phyloP scores from a whole-genome alignment of 2,329 filamentous ascomycete genomes.

The Clarireedia sp. region DNA sequence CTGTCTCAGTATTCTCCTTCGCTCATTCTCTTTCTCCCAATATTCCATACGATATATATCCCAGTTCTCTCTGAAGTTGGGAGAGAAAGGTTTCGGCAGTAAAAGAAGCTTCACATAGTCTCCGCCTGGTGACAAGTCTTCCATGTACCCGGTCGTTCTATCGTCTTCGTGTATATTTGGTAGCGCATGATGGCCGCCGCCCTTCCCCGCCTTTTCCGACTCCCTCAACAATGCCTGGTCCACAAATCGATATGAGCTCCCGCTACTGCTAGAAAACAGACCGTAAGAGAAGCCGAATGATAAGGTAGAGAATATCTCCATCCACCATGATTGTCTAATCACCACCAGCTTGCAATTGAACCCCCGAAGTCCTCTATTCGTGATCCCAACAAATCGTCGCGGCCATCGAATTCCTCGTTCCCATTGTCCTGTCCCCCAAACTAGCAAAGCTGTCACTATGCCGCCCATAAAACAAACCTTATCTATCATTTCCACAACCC shows the following conservation, averaged over 20 bases:
- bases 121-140: constrained; percentile 82
- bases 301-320: constrained; percentile 64
- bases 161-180: constrained; percentile 44
- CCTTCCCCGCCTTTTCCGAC: constrained; percentile 50
- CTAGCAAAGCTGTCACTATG: constrained; percentile 73
- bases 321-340: constrained; percentile 73
- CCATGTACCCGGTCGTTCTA: constrained; percentile 65
- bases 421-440: constrained; percentile 96
- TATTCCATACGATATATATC: constrained; percentile 90
- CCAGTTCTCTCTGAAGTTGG: constrained; percentile 94
- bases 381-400: constrained; percentile 77
- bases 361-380: constrained; percentile 79
- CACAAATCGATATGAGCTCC: constrained; percentile 68
- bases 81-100: constrained; percentile 88
- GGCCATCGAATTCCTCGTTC: constrained; percentile 93
- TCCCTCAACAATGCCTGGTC: constrained; percentile 55
- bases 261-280: constrained; percentile 58
- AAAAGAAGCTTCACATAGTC: constrained; percentile 88
- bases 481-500: constrained; percentile 84
- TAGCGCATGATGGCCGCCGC: constrained; percentile 33
- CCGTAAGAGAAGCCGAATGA: constrained; percentile 74
- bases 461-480: constrained; percentile 90
- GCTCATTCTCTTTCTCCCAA: constrained; percentile 94
- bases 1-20: constrained; percentile 62
- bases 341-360: constrained; percentile 98